These are phyloP conservation scores for Xylaria sp. DNA, from an alignment of 2,329 filamentous ascomycete species.

Conservation along the genomic window DNA sequence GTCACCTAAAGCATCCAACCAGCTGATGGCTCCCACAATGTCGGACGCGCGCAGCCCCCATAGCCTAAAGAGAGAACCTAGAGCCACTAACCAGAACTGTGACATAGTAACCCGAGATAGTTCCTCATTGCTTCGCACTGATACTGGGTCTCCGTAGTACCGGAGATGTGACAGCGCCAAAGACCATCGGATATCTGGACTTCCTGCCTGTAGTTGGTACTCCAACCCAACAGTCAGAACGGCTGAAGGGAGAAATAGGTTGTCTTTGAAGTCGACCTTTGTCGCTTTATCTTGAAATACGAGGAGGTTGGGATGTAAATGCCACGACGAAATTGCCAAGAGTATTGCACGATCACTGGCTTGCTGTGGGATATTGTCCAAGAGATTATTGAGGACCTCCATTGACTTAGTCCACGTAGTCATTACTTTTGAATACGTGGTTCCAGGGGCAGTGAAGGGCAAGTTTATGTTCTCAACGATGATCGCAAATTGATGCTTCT, in stretches of 20 bases:
- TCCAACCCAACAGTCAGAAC: slow-evolving; percentile 21
- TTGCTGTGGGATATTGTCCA: slow-evolving; percentile 16
- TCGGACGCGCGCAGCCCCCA: background rate
- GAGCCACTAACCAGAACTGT: slow-evolving; percentile 22
- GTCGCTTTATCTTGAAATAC: slow-evolving; percentile 10
- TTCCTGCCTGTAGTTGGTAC: background rate
- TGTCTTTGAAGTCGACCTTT: slow-evolving; percentile 14
- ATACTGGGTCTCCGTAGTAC: slow-evolving; percentile 24
- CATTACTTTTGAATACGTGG: slow-evolving; percentile 7
- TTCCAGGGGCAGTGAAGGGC: slow-evolving; percentile 9
- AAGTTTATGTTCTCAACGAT: slow-evolving; percentile 22
- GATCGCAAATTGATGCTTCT: slow-evolving; percentile 1
- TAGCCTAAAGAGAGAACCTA: slow-evolving; percentile 4
- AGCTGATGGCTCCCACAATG: background rate
- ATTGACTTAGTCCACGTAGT: slow-evolving; percentile 11
- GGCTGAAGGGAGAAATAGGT: background rate
- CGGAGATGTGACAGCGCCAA: slow-evolving; percentile 22
- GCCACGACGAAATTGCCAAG: slow-evolving; percentile 28
- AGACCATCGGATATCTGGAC: slow-evolving; percentile 17
- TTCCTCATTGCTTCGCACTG: slow-evolving; percentile 16
- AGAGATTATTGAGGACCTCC: slow-evolving; percentile 5
- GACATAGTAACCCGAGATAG: slow-evolving; percentile 13
- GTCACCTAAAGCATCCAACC: background rate
- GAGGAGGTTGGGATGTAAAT: slow-evolving; percentile 23
- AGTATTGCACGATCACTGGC: slow-evolving; percentile 15